Evolutionary conservation across 208 protist genomes (phyloP).

Genomic region (Kentomonas sorsogonicus): DNA sequence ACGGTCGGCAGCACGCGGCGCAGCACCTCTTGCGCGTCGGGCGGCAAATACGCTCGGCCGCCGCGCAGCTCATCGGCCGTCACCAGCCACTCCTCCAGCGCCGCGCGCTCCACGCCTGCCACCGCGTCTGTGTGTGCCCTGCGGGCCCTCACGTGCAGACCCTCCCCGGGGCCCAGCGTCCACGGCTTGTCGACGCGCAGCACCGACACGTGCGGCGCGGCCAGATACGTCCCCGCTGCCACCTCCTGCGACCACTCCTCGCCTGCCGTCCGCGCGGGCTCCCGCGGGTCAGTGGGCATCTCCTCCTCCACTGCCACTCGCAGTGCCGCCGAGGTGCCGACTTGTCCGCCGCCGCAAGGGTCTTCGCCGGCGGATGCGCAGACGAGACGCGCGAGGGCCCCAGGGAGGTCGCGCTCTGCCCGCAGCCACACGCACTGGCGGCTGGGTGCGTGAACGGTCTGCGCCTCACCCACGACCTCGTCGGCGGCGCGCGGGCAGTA

Average conservation of each 20-base stretch:
- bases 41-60: conserved; percentile 36
- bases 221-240: conserved; percentile 56
- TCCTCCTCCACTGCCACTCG: too few relatives aligned
- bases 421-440: conserved; percentile 26
- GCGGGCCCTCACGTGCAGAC: conserved; percentile 76
- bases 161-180: conserved; percentile 60
- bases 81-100: conserved; percentile 82
- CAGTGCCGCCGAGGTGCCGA: too few relatives aligned
- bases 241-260: conserved; percentile 81
- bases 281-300: neutral
- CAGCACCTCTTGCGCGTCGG: conserved; percentile 49
- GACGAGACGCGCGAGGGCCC: conserved; percentile 16
- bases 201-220: conserved; percentile 62
- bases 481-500: conserved; percentile 34
- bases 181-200: conserved; percentile 37
- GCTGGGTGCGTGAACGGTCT: conserved; percentile 5
- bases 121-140: conserved; percentile 56
- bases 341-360: too few relatives aligned
- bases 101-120: conserved; percentile 17
- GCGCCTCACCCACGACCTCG: conserved; percentile 11
- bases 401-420: conserved; percentile 20
- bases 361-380: too few relatives aligned
- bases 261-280: conserved; percentile 38
- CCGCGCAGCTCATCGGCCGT: conserved; percentile 27
- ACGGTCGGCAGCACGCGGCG: conserved; percentile 3